Conservation (phyloP, 2,329 filamentous ascomycete species). For the Colletotrichum australisinense region DNA sequence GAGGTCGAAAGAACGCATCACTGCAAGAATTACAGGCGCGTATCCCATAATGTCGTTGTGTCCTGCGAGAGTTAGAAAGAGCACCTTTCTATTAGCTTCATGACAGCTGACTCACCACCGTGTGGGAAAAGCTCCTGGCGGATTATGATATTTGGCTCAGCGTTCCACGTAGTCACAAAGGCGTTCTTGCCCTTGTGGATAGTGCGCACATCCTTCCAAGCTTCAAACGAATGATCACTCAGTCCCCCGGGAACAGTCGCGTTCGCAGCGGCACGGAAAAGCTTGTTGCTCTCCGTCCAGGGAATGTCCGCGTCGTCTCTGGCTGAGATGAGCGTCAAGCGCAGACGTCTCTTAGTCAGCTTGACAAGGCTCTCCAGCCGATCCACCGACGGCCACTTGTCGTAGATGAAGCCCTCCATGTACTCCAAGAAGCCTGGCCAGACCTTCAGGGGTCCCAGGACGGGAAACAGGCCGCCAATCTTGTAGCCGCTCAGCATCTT, state of each 20-base stretch:
- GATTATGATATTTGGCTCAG: conserved; percentile 59
- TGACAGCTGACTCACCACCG: conserved; percentile 58
- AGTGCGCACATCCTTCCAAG: conserved; percentile 59
- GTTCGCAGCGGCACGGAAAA: conserved; percentile 71
- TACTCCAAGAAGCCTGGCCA: conserved; percentile 74
- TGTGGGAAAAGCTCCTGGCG: conserved; percentile 66
- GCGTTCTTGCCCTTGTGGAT: conserved; percentile 56
- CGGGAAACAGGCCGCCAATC: conserved; percentile 80
- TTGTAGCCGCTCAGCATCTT: conserved; percentile 82
- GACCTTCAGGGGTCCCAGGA: conserved; percentile 78
- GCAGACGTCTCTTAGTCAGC: conserved; percentile 64
- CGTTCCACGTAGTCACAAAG: conserved; percentile 59
- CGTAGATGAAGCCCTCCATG: conserved; percentile 74
- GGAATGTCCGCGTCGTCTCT: conserved; percentile 86
- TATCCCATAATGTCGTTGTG: conserved; percentile 78
- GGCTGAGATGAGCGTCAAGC: conserved; percentile 82
- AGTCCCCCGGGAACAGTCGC: conserved; percentile 54
- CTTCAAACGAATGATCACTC: conserved; percentile 51
- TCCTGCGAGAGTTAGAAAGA: conserved; percentile 54
- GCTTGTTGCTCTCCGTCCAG: conserved; percentile 73
- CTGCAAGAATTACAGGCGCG: conserved; percentile 71
- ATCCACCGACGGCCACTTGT: conserved; percentile 81
- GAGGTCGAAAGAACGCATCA: conserved; percentile 72
- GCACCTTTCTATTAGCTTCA: not conserved
- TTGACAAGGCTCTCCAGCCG: conserved; percentile 70